These are phyloP conservation scores for Aspergillus vadensis DNA, from an alignment of 2,329 filamentous ascomycete species.

Conservation along the genomic window DNA sequence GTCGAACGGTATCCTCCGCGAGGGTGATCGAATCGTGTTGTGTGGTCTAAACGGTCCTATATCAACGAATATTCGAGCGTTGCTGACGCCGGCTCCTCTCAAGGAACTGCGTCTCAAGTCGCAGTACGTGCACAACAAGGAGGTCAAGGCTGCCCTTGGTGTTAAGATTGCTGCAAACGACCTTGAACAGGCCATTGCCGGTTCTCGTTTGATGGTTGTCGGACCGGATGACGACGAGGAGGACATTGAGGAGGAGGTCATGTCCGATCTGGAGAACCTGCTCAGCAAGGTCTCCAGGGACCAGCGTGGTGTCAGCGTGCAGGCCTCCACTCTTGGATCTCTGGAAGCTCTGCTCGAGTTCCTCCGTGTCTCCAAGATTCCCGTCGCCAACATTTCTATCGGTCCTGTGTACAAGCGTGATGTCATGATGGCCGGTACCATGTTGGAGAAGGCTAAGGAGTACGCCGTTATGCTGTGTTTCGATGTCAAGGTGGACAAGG, in stretches of 20 bases:
- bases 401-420: constrained; percentile 98
- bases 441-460: constrained; percentile 94
- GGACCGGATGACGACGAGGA: constrained; percentile 96
- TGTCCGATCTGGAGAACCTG: constrained; percentile 87
- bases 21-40: constrained; percentile 91
- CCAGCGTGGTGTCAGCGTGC: constrained; percentile 91
- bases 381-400: constrained; percentile 94
- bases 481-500: constrained; percentile 98
- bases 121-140: constrained; percentile 97
- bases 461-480: constrained; percentile 99
- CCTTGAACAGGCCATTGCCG: constrained; percentile 93
- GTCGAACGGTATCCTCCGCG: constrained; percentile 90
- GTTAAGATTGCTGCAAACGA: constrained; percentile 98
- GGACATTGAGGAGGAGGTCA: constrained; percentile 93
- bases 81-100: constrained; percentile 88
- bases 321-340: constrained; percentile 95
- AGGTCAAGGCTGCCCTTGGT: constrained; percentile 96
- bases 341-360: constrained; percentile 96
- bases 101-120: constrained; percentile 95
- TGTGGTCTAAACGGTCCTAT: constrained; percentile 98
- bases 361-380: constrained; percentile 93
- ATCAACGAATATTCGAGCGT: constrained; percentile 88
- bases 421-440: constrained; percentile 88
- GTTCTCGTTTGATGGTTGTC: constrained; percentile 90
- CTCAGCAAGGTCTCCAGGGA: constrained; percentile 90